Evolutionary conservation across 208 protist species (phyloP), one percentile per base, ranked within the genome.

Genomic region (Pavlovales sp.): DNA sequence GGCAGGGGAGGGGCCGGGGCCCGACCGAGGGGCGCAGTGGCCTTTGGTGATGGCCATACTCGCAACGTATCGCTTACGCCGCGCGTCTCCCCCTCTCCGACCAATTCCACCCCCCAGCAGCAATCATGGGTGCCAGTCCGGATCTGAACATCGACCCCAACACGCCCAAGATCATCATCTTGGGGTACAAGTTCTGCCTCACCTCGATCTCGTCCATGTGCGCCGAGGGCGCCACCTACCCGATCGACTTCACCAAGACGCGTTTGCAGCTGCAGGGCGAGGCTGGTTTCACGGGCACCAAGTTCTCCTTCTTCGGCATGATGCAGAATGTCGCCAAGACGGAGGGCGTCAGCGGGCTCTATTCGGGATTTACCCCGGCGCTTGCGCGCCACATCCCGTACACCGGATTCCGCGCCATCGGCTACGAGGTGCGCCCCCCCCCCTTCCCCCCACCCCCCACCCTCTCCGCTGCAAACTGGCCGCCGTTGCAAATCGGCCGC

Each of bases 171-270:
- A 28, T 79, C 11, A 2, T 47, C 37, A 39, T 28, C 2, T 42
- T 87, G 39, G 40, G 11, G 83, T 30, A 78, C 1, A 87, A 87
- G 67, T 87, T 87, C 39, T 57, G 41, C 83, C 71, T 87, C 26
- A 87, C 83, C 18, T 67, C 57, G 0, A 30, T 38, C 0, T 77
- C 83, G 67, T 87, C 83, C 30, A 87, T 87, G 83, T 0, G 20
- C 38, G 83, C 83, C 39, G 83, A 87, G 83, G 83, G 83, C 40
- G 57, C 67, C 32, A 87, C 83, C 14, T 87, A 78, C 67, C 83
- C 83, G 30, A 87, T 87, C 83, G 83, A 87, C 83, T 78, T 87
- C 83, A 87, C 83, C 20, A 87, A 87, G 83, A 87, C 83, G 40
- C 57, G 83, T 1, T 32, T 87, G 67, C 83, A 87, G 71, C 83